Percentiles rank a stretch among this genome's conserved stretches.
Evolutionary conservation across 2,329 filamentous ascomycete species (phyloP).

Genomic region (Scedosporium aurantiacum): DNA sequence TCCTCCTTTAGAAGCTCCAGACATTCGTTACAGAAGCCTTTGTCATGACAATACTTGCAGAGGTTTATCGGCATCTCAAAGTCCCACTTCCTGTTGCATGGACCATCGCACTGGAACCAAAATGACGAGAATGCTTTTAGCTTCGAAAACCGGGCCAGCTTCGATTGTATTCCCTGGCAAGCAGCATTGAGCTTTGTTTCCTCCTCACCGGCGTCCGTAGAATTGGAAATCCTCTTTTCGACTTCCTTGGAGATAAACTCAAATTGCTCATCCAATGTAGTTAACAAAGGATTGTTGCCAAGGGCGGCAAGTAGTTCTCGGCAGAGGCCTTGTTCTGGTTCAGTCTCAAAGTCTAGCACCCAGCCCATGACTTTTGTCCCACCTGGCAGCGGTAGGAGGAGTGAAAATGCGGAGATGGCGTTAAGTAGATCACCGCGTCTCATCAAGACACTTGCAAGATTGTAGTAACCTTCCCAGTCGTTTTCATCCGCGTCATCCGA

Average conservation of each 20-base stretch:
- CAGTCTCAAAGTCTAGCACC: background rate
- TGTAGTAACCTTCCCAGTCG: too few relatives aligned
- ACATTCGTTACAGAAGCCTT: background rate
- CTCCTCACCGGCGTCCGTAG: background rate
- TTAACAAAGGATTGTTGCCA: background rate
- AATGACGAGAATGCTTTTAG: background rate
- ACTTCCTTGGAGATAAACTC: background rate
- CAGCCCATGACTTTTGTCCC: background rate
- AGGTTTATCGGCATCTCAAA: background rate
- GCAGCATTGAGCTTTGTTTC: background rate
- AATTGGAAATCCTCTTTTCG: background rate
- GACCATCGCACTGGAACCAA: background rate
- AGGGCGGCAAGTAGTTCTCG: background rate
- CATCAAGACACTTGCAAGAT: too few relatives aligned
- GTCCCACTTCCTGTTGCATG: background rate
- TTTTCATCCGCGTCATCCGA: too few relatives aligned
- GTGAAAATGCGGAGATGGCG: background rate
- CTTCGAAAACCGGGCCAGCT: background rate
- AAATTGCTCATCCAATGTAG: background rate
- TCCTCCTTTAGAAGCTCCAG: background rate
- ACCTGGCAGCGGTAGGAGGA: background rate
- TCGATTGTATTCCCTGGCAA: background rate
- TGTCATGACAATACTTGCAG: background rate
- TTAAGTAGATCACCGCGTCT: too few relatives aligned
- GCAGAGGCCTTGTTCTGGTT: background rate